These are phyloP conservation scores for Stenogyne calaminthoides DNA, from an alignment of 305 asterid genomes.

Conservation along the genomic window DNA sequence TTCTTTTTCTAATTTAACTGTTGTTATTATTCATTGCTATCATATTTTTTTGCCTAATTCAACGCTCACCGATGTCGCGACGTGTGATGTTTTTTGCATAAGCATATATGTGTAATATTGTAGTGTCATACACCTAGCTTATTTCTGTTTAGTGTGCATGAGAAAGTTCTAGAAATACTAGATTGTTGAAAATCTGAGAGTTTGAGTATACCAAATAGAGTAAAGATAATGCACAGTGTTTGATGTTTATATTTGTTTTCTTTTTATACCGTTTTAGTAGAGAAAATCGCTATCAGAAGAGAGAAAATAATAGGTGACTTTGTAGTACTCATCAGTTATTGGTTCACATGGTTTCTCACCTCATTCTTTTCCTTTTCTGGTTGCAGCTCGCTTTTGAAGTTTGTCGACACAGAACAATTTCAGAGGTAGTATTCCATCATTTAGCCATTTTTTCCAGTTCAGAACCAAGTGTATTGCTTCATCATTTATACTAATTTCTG, in stretches of 20 bases:
- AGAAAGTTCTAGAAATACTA: slow-evolving; percentile 3
- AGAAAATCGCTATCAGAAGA: too few relatives aligned
- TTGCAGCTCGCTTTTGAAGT: slow-evolving; percentile 80
- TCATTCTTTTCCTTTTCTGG: slow-evolving; percentile 9
- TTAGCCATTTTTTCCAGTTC: slow-evolving; percentile 8
- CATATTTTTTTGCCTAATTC: too few relatives aligned
- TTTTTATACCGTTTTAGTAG: too few relatives aligned
- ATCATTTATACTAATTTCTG: slow-evolving; percentile 9
- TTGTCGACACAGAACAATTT: slow-evolving; percentile 84
- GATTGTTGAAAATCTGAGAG: neutral
- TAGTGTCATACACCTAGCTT: slow-evolving; percentile 3
- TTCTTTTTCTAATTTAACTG: neutral
- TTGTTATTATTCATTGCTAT: too few relatives aligned
- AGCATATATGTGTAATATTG: too few relatives aligned
- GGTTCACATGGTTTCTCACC: too few relatives aligned
- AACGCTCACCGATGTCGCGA: too few relatives aligned
- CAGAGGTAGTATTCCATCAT: slow-evolving; percentile 52
- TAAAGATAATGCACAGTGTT: neutral
- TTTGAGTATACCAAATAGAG: neutral
- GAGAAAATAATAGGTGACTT: too few relatives aligned
- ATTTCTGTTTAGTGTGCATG: slow-evolving; percentile 4
- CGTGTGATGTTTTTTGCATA: too few relatives aligned
- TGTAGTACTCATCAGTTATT: too few relatives aligned
- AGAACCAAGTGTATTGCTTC: neutral
- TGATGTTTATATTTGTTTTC: slow-evolving; percentile 5